Evolutionary conservation across 2,329 filamentous ascomycete genomes (phyloP), one percentile per base, ranked within the genome.

Genomic region (Beauveria sp.): DNA sequence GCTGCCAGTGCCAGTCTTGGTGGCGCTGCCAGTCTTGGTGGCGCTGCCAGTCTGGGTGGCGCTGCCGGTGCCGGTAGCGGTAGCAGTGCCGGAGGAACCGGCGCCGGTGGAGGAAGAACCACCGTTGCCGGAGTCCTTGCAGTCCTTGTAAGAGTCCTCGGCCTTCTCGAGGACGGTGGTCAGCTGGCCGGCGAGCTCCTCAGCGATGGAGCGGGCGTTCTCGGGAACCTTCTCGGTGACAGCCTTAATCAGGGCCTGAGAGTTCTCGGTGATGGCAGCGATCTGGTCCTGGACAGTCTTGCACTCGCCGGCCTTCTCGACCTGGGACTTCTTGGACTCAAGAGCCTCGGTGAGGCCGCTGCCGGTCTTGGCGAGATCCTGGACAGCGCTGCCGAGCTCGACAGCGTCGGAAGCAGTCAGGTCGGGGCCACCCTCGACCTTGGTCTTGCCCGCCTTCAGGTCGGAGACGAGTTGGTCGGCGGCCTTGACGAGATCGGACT

Each of bases 291-390:
- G 65, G 53, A 70, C 65, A 51, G 68, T 62, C 49, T 64, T 60
- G 65, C 69, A 71, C 20, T 70, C 68, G 62, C 65, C 65, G 56
- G 68, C 67, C 64, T 68, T 64, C 62, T 70, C 57, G 62, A 71
- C 64, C 24, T 64, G 54, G 42, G 61, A 26, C 67, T 69, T 70
- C 66, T 69, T 68, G 61, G 57, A 38, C 9, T 60, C 24, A 3
- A 63, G 58, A 22, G 51, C 22, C 18, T 61, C 79, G 70, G 83
- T 76, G 71, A 86, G 71, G 55, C 31, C 57, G 31, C 18, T 42
- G 20, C 57, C 57, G 12, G 42, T 16, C 31, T 43, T 43, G 52
- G 51, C 42, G 46, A 63, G 52, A 16, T n/a, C 24, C 12, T 24
- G 3, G 28, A 63, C 62, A 14, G 38, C 38, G 61, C 24, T 22